Conservation (phyloP, 306 rosid genomes). For the Cicer yamashitae region DNA sequence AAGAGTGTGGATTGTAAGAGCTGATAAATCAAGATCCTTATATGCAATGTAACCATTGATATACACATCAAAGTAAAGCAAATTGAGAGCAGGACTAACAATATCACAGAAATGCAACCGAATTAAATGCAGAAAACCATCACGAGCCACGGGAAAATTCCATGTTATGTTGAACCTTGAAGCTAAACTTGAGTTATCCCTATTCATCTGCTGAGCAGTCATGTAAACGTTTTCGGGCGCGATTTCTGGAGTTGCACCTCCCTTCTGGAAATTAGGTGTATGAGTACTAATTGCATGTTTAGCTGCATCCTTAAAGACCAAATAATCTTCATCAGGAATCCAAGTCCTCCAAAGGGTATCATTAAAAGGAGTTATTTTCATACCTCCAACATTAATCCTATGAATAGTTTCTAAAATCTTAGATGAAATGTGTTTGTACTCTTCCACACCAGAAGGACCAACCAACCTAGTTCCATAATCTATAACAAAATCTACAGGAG, state of each 20-base stretch:
- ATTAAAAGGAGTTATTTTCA: conserved; percentile 81
- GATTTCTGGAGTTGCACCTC: conserved; percentile 71
- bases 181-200: conserved; percentile 52
- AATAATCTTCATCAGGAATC: conserved; percentile 82
- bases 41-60: conserved; percentile 77
- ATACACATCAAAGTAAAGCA: conserved; percentile 82
- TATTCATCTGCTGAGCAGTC: conserved; percentile 93
- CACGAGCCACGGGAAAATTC: conserved; percentile 66
- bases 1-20: conserved; percentile 59
- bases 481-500: conserved; percentile 73
- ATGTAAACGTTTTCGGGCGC: conserved; percentile 87
- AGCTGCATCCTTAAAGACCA: conserved; percentile 72
- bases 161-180: conserved; percentile 82
- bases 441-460: conserved; percentile 55
- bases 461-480: conserved; percentile 74
- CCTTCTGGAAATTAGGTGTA: conserved; percentile 70
- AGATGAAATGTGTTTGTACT: conserved; percentile 65
- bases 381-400: conserved; percentile 93
- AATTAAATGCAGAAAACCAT: conserved; percentile 60
- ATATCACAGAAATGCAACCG: conserved; percentile 94
- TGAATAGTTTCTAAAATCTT: conserved; percentile 77
- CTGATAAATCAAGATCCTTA: conserved; percentile 82
- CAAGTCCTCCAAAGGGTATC: conserved; percentile 97
- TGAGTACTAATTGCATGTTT: conserved; percentile 61
- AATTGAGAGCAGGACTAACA: conserved; percentile 68